Base-by-base conservation (phyloP, 805 yeast species). In the Candida cerambycidarum region DNA sequence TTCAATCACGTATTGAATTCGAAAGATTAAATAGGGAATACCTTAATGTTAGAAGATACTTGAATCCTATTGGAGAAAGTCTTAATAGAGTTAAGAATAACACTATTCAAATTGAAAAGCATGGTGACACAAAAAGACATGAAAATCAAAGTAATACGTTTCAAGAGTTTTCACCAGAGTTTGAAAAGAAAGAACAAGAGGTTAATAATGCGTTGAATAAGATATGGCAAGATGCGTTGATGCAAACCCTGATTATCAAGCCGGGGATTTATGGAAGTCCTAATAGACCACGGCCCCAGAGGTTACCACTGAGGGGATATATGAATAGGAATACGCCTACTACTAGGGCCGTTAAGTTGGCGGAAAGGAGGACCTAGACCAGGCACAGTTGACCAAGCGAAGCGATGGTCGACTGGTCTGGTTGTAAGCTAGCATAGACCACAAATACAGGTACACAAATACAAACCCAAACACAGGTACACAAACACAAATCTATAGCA, bases 1-100 rank as follows among this genome's bases (percentile, higher is more conserved):
- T 82, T 15, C 83, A 78, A 47, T 73, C 79, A 6, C 73, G 87
- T 50, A 75, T 88, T n/a, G 93, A 85, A 56, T 85, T 80, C 55
- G 96, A 88, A 58, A 72, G 87, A 47, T 73, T 85, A 24, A 79
- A 89, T 11, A 71, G 90, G 47, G 95, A 87, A 55, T 85, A 81
- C 50, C 66, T 81, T 32, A 83, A 78, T 50, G 82, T 85, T 0
- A 66, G 89, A 55, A 70, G 93, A 46, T 78, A 82, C 59, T 65
- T 68, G 30, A 87, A 87, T 50, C 95, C 96, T 1, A 64, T 85
- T 2, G 75, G 77, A 4, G 85, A 80, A 37, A 76, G 88, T 2
- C 59, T 87, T 23, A 69, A 73, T 33, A 65, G 93, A 46, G 54
- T 78, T 4, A 39, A 52, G 18, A 33, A 51, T 37, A 50, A 54